phyloP scores from a whole-genome alignment of 2,329 filamentous ascomycete species.

The Herpotrichia juniperi region DNA sequence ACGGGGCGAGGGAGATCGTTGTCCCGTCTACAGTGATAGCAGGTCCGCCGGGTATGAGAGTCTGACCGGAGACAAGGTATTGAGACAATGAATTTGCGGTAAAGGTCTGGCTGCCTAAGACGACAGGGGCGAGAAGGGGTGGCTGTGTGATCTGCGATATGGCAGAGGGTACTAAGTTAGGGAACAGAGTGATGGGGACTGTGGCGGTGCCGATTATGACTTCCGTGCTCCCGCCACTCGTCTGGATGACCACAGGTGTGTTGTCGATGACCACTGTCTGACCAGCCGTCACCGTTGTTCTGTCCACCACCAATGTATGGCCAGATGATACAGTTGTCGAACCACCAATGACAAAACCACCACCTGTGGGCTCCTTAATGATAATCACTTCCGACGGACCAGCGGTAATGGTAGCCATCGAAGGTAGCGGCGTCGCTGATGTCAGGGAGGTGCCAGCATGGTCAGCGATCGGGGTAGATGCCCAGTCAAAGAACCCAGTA shows the following conservation, averaged over 20 bases:
- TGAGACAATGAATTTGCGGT: slow-evolving; percentile 29
- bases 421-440: background rate
- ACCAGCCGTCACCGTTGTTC: slow-evolving; percentile 18
- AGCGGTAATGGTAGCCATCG: slow-evolving; percentile 16
- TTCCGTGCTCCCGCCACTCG: slow-evolving; percentile 23
- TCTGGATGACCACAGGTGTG: slow-evolving; percentile 33
- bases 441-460: slow-evolving; percentile 17
- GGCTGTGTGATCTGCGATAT: slow-evolving; percentile 19
- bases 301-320: slow-evolving; percentile 25
- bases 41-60: slow-evolving; percentile 40
- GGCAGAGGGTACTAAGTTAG: slow-evolving; percentile 8
- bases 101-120: slow-evolving; percentile 24
- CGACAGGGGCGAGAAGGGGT: slow-evolving; percentile 18
- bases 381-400: slow-evolving; percentile 14
- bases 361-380: slow-evolving; percentile 11
- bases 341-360: slow-evolving; percentile 10
- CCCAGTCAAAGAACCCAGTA: slow-evolving; percentile 22
- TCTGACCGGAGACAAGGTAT: slow-evolving; percentile 38
- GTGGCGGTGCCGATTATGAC: slow-evolving; percentile 25
- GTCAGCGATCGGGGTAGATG: slow-evolving; percentile 22
- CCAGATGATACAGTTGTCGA: slow-evolving; percentile 15
- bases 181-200: slow-evolving; percentile 12
- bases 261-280: slow-evolving; percentile 28
- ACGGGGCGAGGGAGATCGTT: slow-evolving; percentile 39
- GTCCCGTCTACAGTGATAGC: slow-evolving; percentile 45